A percentile compares a stretch with the other conserved stretches of the same genome.
These are phyloP conservation scores for Aureobasidium sp. DNA, from an alignment of 2,329 filamentous ascomycete species.

Conservation along the genomic window DNA sequence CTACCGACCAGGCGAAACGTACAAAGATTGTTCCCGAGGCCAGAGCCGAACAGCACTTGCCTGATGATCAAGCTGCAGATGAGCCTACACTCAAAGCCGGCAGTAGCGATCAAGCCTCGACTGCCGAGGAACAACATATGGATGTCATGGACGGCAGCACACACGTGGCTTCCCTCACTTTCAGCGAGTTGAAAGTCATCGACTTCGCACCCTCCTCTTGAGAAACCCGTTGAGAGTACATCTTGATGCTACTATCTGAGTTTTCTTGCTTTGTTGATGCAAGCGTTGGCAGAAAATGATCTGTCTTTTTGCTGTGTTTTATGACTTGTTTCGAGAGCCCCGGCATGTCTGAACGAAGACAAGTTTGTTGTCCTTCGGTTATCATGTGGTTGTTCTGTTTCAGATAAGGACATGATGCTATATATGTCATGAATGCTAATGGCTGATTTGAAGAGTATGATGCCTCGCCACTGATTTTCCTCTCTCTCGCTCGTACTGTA, in stretches of 20 bases:
- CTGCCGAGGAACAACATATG: not conserved
- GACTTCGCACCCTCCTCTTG: not conserved
- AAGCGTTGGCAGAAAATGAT: not conserved
- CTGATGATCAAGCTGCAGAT: not conserved
- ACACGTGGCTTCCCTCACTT: not conserved
- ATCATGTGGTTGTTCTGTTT: not conserved
- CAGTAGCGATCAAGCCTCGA: not conserved
- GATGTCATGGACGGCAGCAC: not conserved
- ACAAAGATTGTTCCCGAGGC: not conserved
- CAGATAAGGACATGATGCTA: not conserved
- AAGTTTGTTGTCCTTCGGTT: not conserved
- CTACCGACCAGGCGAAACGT: not conserved
- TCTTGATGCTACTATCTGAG: not conserved
- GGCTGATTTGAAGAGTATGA: not conserved
- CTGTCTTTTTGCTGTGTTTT: not conserved
- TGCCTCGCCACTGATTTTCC: not conserved
- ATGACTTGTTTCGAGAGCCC: not conserved
- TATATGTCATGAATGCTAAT: not conserved
- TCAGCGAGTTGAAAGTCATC: not conserved
- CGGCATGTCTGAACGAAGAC: not conserved
- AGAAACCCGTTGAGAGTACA: not conserved
- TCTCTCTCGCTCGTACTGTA: not conserved
- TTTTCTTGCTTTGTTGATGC: not conserved
- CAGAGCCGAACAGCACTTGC: not conserved
- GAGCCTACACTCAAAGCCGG: not conserved